These are phyloP conservation scores for Cutaneotrichosporon cyanovorans DNA, from an alignment of 1,284 basidiomycete species.

Conservation along the genomic window DNA sequence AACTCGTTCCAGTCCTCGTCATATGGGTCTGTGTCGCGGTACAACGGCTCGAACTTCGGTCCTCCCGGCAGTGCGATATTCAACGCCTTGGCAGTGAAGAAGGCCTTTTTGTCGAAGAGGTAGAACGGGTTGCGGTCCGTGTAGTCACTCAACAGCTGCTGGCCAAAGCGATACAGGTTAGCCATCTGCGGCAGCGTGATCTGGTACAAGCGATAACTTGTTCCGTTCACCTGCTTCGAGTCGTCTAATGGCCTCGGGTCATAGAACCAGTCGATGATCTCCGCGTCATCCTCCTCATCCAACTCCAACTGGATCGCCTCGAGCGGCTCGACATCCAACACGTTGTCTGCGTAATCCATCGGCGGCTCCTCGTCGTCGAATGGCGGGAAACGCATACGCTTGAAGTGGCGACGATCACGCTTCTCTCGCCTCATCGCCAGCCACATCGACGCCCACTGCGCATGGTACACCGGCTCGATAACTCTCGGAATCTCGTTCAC, in stretches of 20 bases:
- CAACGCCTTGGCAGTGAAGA: conserved; percentile 96
- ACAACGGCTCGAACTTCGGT: conserved; percentile 90
- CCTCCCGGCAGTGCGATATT: conserved; percentile 99
- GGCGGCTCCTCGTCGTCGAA: conserved; percentile 99
- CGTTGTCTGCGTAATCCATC: conserved; percentile 96
- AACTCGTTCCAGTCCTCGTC: conserved; percentile 99
- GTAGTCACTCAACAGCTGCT: conserved; percentile 86
- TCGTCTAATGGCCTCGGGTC: conserved; percentile 91
- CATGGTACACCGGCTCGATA: conserved; percentile 96
- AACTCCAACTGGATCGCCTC: conserved; percentile 97
- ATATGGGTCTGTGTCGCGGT: conserved; percentile 88
- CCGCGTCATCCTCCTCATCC: conserved; percentile 83
- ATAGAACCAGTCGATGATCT: conserved; percentile 99
- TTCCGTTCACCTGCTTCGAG: conserved; percentile 78
- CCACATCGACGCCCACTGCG: conserved; percentile 99
- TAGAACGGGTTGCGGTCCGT: conserved; percentile 83
- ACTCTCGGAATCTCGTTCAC: conserved; percentile 97
- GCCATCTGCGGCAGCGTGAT: conserved; percentile 91
- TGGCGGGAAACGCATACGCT: conserved; percentile 99
- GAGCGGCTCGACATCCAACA: conserved; percentile 93
- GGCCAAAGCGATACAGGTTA: conserved; percentile 89
- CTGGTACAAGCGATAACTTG: conserved; percentile 90
- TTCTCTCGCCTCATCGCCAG: conserved; percentile 98
- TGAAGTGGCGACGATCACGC: conserved; percentile 96
- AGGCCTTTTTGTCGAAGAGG: conserved; percentile 94